A percentile compares a stretch with the other conserved stretches of the same genome.
phyloP scores from a whole-genome alignment of 495 filamentous ascomycete genomes.

The Staphylotrichum longicolle region DNA sequence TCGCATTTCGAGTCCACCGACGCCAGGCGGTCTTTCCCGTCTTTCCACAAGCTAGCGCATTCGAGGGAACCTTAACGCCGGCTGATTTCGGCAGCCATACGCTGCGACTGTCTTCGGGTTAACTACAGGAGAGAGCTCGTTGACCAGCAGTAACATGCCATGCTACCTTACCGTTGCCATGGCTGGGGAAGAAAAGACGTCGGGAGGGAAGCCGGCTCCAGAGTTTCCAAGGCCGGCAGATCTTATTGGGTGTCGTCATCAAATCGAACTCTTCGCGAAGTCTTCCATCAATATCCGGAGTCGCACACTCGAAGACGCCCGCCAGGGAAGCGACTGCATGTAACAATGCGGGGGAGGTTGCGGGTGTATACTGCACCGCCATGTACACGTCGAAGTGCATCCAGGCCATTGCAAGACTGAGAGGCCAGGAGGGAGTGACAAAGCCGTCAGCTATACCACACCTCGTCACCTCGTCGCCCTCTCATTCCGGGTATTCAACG shows the following conservation, averaged over 20 bases:
- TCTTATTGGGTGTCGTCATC: conserved; percentile 11
- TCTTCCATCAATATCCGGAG: conserved; percentile 26
- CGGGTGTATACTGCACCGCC: conserved; percentile 10
- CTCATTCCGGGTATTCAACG: conserved; percentile 24
- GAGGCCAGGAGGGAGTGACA: background rate
- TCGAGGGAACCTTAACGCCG: conserved; percentile 4
- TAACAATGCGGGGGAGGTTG: conserved; percentile 12
- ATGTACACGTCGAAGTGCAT: background rate
- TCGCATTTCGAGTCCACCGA: conserved; percentile 9
- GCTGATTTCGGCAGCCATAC: conserved; percentile 4
- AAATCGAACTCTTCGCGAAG: conserved; percentile 23
- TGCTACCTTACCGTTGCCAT: conserved; percentile 14
- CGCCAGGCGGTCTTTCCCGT: conserved; percentile 8
- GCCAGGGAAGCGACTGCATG: conserved; percentile 12
- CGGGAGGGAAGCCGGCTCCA: conserved; percentile 15
- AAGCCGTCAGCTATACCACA: conserved; percentile 4
- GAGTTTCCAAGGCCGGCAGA: background rate
- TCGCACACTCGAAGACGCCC: conserved; percentile 10
- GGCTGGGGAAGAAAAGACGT: background rate
- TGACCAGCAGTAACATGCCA: background rate
- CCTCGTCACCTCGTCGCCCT: background rate
- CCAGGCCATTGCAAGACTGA: background rate
- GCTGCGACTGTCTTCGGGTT: background rate
- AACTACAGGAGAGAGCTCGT: background rate
- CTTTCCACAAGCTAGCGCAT: conserved; percentile 15